phyloP scores from a whole-genome alignment of 2,329 filamentous ascomycete genomes.

The Ceratocystis harringtonii region DNA sequence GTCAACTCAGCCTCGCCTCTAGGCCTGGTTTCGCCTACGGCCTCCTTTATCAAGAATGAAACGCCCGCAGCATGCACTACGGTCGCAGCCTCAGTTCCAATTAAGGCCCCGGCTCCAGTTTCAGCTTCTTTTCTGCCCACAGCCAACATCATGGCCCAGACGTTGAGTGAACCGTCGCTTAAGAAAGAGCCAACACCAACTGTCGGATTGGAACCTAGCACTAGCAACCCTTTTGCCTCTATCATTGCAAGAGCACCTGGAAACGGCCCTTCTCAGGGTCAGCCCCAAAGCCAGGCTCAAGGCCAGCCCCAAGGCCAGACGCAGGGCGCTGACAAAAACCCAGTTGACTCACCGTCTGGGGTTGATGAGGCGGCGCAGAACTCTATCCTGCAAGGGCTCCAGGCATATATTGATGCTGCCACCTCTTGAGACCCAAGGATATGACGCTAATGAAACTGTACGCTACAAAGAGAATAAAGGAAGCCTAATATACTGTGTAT shows the following conservation, averaged over 20 bases:
- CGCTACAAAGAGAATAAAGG: background rate
- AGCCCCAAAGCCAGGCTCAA: background rate
- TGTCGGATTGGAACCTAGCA: background rate
- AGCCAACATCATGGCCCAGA: background rate
- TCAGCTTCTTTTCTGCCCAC: slow-evolving; percentile 3
- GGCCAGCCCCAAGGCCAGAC: background rate
- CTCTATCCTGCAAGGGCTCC: slow-evolving; percentile 13
- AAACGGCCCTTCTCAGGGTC: background rate
- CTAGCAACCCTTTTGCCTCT: slow-evolving; percentile 4
- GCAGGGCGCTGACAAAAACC: background rate
- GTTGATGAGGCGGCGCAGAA: slow-evolving; percentile 2
- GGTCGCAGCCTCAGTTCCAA: slow-evolving; percentile 11
- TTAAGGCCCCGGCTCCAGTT: slow-evolving; percentile 12
- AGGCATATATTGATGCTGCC: slow-evolving; percentile 17
- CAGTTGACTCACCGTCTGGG: background rate
- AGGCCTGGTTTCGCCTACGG: background rate
- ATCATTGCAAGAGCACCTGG: background rate
- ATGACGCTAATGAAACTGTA: background rate
- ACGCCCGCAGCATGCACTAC: slow-evolving; percentile 8
- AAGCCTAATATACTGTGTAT: background rate
- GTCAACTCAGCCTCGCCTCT: background rate
- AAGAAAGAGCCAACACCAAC: background rate
- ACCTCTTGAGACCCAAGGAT: background rate
- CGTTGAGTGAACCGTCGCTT: background rate
- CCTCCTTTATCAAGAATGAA: background rate